phyloP scores from a whole-genome alignment of 768 basidiomycete species.

The Galerina marginata region DNA sequence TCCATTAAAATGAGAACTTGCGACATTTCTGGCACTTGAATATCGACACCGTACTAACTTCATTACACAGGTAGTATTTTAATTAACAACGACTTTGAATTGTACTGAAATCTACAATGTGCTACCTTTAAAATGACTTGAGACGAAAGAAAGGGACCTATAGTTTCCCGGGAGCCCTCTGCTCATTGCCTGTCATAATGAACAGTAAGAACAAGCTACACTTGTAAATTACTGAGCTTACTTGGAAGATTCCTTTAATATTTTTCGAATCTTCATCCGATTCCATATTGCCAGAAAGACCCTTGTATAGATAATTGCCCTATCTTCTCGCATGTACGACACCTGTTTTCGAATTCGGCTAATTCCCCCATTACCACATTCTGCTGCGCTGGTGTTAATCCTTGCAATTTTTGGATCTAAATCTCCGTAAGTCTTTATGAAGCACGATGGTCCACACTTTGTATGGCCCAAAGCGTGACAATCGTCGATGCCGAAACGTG shows the following conservation, averaged over 20 bases:
- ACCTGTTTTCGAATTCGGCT: slow-evolving; percentile 32
- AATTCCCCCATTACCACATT: slow-evolving; percentile 36
- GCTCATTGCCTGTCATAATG: too few species aligned
- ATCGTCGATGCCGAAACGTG: slow-evolving; percentile 34
- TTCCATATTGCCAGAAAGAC: slow-evolving; percentile 29
- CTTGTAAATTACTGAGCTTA: too few species aligned
- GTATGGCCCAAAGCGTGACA: slow-evolving; percentile 36
- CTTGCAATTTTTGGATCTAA: slow-evolving; percentile 26
- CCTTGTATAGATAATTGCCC: slow-evolving; percentile 31
- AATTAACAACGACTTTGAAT: too few species aligned
- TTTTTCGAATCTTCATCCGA: slow-evolving; percentile 8
- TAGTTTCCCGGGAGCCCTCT: too few species aligned
- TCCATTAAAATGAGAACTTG: too few species aligned
- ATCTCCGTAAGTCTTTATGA: slow-evolving; percentile 29
- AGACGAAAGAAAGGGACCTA: too few species aligned
- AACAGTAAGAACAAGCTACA: too few species aligned
- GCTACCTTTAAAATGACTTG: too few species aligned
- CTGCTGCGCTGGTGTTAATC: slow-evolving; percentile 37
- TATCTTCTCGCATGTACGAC: slow-evolving; percentile 34
- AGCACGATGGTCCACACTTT: slow-evolving; percentile 30
- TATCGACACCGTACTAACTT: too few species aligned
- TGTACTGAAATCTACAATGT: too few species aligned
- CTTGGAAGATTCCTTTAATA: not conserved
- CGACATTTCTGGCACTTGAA: too few species aligned
- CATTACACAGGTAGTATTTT: too few species aligned